phyloP scores from a whole-genome alignment of 768 basidiomycete species.

The Clitopilus passeckerianus region DNA sequence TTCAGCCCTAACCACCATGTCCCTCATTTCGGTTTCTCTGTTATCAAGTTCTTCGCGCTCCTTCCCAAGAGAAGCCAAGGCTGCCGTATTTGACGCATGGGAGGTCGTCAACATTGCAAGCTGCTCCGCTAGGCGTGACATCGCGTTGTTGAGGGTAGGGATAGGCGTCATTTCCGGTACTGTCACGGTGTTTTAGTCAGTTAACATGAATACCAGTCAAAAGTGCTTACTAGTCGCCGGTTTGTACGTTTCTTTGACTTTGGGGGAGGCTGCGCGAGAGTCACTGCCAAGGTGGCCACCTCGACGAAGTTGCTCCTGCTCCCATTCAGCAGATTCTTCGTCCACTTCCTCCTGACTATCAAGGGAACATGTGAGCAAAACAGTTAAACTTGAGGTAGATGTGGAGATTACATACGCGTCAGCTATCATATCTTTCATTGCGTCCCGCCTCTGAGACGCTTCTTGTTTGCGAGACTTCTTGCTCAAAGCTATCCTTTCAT shows the following conservation, averaged over 20 bases:
- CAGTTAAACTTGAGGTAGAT: background rate
- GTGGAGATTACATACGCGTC: constrained; percentile 56
- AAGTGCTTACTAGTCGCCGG: constrained; percentile 59
- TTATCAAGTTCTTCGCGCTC: constrained; percentile 62
- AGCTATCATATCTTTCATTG: constrained; percentile 76
- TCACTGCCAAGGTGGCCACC: constrained; percentile 54
- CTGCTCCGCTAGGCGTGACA: constrained; percentile 56
- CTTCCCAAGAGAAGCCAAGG: constrained; percentile 51
- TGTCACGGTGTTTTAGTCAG: constrained; percentile 22
- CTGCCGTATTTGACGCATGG: constrained; percentile 55
- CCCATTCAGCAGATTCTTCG: constrained; percentile 84
- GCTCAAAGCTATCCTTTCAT: constrained; percentile 80
- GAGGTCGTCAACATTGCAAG: constrained; percentile 61
- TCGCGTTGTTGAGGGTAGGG: constrained; percentile 58
- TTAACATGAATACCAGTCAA: background rate
- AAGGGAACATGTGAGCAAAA: background rate
- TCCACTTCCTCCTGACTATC: constrained; percentile 56
- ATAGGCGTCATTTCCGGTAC: constrained; percentile 64
- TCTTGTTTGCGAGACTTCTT: constrained; percentile 77
- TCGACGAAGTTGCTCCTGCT: constrained; percentile 74
- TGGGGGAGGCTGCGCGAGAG: constrained; percentile 20
- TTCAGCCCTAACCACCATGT: constrained; percentile 71
- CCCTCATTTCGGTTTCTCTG: constrained; percentile 69
- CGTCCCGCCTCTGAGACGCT: constrained; percentile 57
- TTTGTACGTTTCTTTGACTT: constrained; percentile 57